These are phyloP conservation scores for Pleoardoris graminearum DNA, from an alignment of 2,329 filamentous ascomycete genomes.

Conservation along the genomic window DNA sequence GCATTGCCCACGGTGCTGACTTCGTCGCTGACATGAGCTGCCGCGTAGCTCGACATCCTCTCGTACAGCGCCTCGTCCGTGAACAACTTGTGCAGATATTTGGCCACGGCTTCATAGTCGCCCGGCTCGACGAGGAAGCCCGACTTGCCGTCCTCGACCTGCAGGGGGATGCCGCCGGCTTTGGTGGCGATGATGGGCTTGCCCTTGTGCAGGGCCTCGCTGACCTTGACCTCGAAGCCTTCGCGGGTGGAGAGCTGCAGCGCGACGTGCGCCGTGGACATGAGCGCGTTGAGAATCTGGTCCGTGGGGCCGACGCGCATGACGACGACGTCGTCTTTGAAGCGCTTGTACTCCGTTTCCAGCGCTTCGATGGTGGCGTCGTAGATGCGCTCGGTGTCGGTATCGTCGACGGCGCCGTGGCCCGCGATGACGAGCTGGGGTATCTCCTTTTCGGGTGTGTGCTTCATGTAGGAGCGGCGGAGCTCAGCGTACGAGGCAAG, in stretches of 20 bases:
- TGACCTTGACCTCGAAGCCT: conserved; percentile 86
- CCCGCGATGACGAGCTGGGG: conserved; percentile 79
- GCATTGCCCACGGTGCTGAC: conserved; percentile 81
- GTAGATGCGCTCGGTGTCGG: conserved; percentile 72
- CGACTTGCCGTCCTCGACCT: conserved; percentile 71
- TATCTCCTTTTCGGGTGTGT: conserved; percentile 53
- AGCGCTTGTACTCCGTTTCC: conserved; percentile 58
- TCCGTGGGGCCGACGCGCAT: conserved; percentile 78
- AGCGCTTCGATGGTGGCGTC: conserved; percentile 72
- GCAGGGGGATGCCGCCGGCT: conserved; percentile 79
- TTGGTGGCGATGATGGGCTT: conserved; percentile 75
- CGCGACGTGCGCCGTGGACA: conserved; percentile 72
- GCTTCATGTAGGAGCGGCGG: conserved; percentile 61
- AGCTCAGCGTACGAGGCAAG: conserved; percentile 77
- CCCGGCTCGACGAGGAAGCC: conserved; percentile 74
- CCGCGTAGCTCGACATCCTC: conserved; percentile 68
- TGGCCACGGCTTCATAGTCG: conserved; percentile 70
- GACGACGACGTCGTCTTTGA: conserved; percentile 65
- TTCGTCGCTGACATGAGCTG: conserved; percentile 73
- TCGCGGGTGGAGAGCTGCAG: conserved; percentile 81
- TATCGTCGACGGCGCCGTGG: conserved; percentile 80
- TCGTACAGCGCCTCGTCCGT: conserved; percentile 66
- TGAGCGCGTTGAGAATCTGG: conserved; percentile 75
- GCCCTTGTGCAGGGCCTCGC: conserved; percentile 79
- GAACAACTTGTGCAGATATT: conserved; percentile 68